Evolutionary conservation across 2,329 filamentous ascomycete species (phyloP).

Genomic region (Colletotrichum magnum): DNA sequence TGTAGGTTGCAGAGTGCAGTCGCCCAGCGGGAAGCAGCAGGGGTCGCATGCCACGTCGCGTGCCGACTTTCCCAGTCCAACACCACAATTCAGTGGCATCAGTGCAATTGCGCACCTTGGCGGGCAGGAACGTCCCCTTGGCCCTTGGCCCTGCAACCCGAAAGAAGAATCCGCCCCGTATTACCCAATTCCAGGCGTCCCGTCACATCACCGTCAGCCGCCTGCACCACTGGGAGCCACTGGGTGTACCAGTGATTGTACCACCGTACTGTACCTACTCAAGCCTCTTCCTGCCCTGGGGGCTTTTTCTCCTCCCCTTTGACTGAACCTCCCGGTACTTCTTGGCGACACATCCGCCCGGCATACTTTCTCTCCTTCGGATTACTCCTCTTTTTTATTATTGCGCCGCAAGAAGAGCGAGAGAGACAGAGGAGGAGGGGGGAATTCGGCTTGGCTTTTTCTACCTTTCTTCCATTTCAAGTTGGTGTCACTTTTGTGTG

Average conservation of each 20-base stretch:
- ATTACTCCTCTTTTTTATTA: neutral
- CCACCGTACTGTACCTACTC: no score
- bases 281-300: no score
- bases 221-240: neutral
- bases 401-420: slow-evolving; percentile 1
- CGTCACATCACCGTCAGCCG: neutral
- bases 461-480: neutral
- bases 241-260: no score
- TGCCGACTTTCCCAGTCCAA: slow-evolving; percentile 36
- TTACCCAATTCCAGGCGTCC: slow-evolving; percentile 6
- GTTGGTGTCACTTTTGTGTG: neutral
- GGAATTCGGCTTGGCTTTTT: neutral
- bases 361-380: neutral
- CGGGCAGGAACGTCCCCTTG: slow-evolving; percentile 12
- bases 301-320: no score
- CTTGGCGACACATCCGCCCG: slow-evolving; percentile 23
- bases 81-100: neutral
- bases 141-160: slow-evolving; percentile 2
- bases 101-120: slow-evolving; percentile 13
- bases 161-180: slow-evolving; percentile 2
- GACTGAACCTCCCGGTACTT: neutral
- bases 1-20: neutral
- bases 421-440: no score
- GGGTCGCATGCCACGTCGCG: slow-evolving; percentile 38
- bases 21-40: slow-evolving; percentile 31